Base-by-base conservation (phyloP, 2,329 filamentous ascomycete genomes). In the Ceratocystis alfenasii region DNA sequence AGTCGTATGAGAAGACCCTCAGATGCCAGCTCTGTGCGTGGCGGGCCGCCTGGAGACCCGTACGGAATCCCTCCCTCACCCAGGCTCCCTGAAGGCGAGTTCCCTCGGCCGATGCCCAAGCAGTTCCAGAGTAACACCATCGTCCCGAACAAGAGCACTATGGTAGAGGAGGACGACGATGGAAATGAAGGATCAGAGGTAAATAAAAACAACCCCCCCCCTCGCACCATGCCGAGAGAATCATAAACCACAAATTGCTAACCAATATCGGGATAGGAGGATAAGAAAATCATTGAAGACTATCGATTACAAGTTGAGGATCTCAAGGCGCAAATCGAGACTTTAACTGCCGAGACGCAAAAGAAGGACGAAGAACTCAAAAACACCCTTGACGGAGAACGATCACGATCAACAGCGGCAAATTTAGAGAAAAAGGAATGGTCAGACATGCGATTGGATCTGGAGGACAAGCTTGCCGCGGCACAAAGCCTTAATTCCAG, bases 91-190 rank as follows among this genome's bases (percentile, higher is more conserved):
- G 79, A 78, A 5, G 81, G 81, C 60, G 85, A 88, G 64, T 88
- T 85, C 69, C 87, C 87, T 53, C 82, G 89, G 59, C 92, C 92
- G 3, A 83, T 89, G 70, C 88, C 89, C 17, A 96, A 95, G 73
- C 91, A 91, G 46, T 91, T 95, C 70, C 92, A 96, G 73, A 93
- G 88, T 73, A 97, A 95, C 73, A 97, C 91, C 0, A 95, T 97
- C 71, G 88, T 97, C 41, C 94, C 94, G 0, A 97, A 96, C 74
- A 99, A 97, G 77, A 95, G 93, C 72, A 96, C 89, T 0, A 92
- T 97, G 87, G 85, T 97, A 1, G 94, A 99, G 74, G 94, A 97
- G 73, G 92, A 95, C 70, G 91, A 95, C 70, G 89, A 90, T 69
- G 80, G 80, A 8, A 45, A 62, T 1, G 64, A 63, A 22, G 73